phyloP scores from a whole-genome alignment of 2,329 filamentous ascomycete genomes.

The Orbilia ellipsospora region DNA sequence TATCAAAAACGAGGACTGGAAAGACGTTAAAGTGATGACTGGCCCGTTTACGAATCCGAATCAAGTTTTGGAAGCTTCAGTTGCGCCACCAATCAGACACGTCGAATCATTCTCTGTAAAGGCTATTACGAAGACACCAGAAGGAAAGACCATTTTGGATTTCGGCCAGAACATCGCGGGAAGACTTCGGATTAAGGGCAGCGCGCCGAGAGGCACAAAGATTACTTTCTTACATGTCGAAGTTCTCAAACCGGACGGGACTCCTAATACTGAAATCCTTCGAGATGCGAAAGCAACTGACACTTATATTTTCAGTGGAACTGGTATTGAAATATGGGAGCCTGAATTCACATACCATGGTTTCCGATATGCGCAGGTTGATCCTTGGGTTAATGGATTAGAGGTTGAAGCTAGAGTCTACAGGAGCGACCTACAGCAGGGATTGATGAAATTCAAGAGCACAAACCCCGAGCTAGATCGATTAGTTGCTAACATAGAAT shows the following conservation, averaged over 20 bases:
- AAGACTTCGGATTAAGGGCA: constrained; percentile 17
- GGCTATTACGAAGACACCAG: not conserved
- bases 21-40: constrained; percentile 10
- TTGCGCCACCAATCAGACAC: constrained; percentile 9
- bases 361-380: constrained; percentile 67
- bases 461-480: constrained; percentile 68
- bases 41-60: constrained; percentile 11
- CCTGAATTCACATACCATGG: constrained; percentile 68
- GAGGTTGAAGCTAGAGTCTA: constrained; percentile 63
- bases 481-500: constrained; percentile 68
- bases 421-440: constrained; percentile 67
- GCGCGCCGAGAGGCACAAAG: constrained; percentile 2
- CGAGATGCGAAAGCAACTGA: constrained; percentile 25
- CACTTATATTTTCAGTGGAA: constrained; percentile 21
- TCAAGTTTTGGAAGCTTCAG: constrained; percentile 7
- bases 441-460: constrained; percentile 67
- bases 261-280: constrained; percentile 10
- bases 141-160: constrained; percentile 24
- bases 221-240: constrained; percentile 22
- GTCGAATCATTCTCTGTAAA: constrained; percentile 2
- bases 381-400: constrained; percentile 63
- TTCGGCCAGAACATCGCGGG: constrained; percentile 33
- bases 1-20: constrained; percentile 57
- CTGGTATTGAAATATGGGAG: constrained; percentile 60
- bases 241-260: constrained; percentile 20